Conservation (phyloP, 2,329 filamentous ascomycete species). For the Ilyonectria destructans region DNA sequence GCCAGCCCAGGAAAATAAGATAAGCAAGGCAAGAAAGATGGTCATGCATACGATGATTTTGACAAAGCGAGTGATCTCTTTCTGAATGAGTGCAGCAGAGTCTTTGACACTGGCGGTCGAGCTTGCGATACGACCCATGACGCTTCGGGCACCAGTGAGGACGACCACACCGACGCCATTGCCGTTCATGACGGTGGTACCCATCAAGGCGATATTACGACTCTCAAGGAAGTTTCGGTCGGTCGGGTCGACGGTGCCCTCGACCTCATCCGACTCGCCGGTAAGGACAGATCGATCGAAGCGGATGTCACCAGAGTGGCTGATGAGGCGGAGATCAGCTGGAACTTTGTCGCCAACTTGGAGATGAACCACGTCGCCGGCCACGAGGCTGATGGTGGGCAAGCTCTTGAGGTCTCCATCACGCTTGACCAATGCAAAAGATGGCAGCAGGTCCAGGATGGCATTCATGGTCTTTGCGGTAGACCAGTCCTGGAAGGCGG, state of each 20-base stretch:
- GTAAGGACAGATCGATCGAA: slow-evolving; percentile 62
- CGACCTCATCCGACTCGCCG: slow-evolving; percentile 60
- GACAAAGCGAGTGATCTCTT: slow-evolving; percentile 62
- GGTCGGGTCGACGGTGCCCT: slow-evolving; percentile 58
- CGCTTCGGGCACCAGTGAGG: slow-evolving; percentile 57
- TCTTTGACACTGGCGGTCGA: slow-evolving; percentile 57
- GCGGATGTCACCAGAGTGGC: slow-evolving; percentile 60
- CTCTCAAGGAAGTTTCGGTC: slow-evolving; percentile 61
- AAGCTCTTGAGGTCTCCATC: slow-evolving; percentile 60
- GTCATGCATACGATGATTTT: slow-evolving; percentile 60
- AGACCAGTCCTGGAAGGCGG: slow-evolving; percentile 65
- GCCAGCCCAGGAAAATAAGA: slow-evolving; percentile 63
- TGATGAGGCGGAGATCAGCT: slow-evolving; percentile 62
- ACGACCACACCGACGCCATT: slow-evolving; percentile 58
- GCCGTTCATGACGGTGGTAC: slow-evolving; percentile 60
- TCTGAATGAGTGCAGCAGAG: slow-evolving; percentile 58
- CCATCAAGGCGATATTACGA: slow-evolving; percentile 62
- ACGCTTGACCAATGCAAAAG: slow-evolving; percentile 61
- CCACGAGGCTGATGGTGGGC: slow-evolving; percentile 61
- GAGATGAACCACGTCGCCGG: slow-evolving; percentile 64
- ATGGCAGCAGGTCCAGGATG: slow-evolving; percentile 62
- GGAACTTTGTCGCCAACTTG: slow-evolving; percentile 65
- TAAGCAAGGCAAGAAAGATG: slow-evolving; percentile 56
- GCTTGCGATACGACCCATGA: slow-evolving; percentile 61
- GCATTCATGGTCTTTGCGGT: slow-evolving; percentile 64